Evolutionary conservation across 768 basidiomycete species (phyloP).

Genomic region (Trichaptum fuscoviolaceum): DNA sequence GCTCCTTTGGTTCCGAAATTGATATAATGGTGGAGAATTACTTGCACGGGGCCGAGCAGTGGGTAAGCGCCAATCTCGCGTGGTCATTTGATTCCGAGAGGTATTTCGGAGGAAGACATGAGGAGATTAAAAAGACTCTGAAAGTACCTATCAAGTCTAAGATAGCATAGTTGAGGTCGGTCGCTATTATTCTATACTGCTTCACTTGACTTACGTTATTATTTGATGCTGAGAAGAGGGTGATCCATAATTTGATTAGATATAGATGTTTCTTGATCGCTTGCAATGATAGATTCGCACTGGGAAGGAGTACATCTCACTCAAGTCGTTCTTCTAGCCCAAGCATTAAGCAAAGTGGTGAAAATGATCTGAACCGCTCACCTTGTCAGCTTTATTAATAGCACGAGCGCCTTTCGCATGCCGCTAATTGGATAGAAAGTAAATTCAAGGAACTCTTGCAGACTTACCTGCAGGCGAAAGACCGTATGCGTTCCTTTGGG

Average conservation of each 20-base stretch:
- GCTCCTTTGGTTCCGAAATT: conserved; percentile 11
- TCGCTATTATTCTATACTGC: not conserved
- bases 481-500: conserved; percentile 16
- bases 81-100: conserved; percentile 19
- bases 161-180: not conserved
- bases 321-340: no score
- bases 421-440: conserved; percentile 46
- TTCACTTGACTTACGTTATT: not conserved
- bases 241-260: no score
- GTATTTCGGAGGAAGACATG: conserved; percentile 18
- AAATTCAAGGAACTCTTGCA: conserved; percentile 47
- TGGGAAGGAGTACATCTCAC: no score
- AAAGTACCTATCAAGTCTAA: not conserved
- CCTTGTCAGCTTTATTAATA: no score
- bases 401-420: conserved; percentile 1
- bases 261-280: no score
- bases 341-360: no score
- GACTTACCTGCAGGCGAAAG: conserved; percentile 42
- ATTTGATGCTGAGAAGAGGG: no score
- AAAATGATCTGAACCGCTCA: no score
- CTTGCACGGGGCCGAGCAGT: conserved; percentile 15
- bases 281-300: no score
- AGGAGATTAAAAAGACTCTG: conserved; percentile 14
- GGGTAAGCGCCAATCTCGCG: conserved; percentile 15
- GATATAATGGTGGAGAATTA: conserved; percentile 10